These are phyloP conservation scores for Leccinum disarticulatum DNA, from an alignment of 768 basidiomycete genomes.

Conservation along the genomic window DNA sequence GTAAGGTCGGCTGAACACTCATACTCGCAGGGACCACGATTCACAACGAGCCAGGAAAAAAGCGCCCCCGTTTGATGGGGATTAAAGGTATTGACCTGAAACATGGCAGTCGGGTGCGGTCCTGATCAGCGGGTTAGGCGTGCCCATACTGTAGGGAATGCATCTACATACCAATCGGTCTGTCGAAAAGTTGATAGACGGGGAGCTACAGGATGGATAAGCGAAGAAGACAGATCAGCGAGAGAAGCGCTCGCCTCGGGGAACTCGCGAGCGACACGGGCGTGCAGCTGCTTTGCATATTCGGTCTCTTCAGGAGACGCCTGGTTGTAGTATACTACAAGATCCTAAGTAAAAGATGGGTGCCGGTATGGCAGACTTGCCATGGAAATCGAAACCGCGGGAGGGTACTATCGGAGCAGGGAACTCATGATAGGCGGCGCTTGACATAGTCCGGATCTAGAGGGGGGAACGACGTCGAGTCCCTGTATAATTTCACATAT, in stretches of 20 bases:
- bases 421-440: conserved; percentile 49
- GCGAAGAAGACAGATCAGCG: not conserved
- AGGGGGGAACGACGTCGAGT: no score
- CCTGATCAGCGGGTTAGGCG: conserved; percentile 33
- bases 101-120: conserved; percentile 73
- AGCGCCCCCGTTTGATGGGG: conserved; percentile 70
- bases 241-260: conserved; percentile 52
- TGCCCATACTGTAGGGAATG: not conserved
- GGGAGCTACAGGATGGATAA: conserved; percentile 43
- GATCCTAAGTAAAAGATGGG: not conserved
- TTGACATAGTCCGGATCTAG: no score
- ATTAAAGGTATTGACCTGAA: conserved; percentile 64
- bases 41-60: conserved; percentile 65
- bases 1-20: conserved; percentile 27
- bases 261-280: conserved; percentile 60
- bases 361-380: conserved; percentile 36
- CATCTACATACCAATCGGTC: conserved; percentile 52
- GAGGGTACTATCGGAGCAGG: conserved; percentile 48
- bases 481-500: no score
- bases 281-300: conserved; percentile 57
- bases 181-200: conserved; percentile 62
- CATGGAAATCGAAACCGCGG: conserved; percentile 74
- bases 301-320: conserved; percentile 40
- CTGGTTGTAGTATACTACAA: conserved; percentile 63
- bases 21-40: conserved; percentile 72